Percentiles rank a stretch among this genome's conserved stretches.
Conservation (phyloP, 2,329 filamentous ascomycete genomes). For the Cladophialophora chaetospira region DNA sequence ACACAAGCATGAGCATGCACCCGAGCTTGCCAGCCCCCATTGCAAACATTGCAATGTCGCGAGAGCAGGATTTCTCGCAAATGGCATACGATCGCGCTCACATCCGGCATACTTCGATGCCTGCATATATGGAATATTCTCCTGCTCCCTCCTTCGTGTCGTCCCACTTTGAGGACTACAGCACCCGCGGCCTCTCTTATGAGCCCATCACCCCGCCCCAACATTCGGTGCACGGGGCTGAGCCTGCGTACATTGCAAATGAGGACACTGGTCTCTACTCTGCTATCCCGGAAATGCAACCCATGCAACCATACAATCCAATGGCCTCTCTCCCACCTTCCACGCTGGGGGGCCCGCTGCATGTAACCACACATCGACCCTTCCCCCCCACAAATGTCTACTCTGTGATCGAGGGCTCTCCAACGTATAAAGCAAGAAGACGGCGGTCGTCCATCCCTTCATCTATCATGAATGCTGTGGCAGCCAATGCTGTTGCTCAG, state of each 20-base stretch:
- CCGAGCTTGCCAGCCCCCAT: conserved; percentile 67
- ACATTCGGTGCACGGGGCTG: conserved; percentile 75
- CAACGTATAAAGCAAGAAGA: conserved; percentile 96
- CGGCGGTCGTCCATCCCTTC: conserved; percentile 90
- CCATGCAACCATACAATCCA: conserved; percentile 75
- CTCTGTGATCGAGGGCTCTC: conserved; percentile 95
- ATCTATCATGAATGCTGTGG: conserved; percentile 70
- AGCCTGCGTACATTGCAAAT: conserved; percentile 96
- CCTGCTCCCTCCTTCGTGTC: conserved; percentile 97
- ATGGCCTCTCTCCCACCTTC: conserved; percentile 90
- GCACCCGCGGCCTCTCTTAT: conserved; percentile 91
- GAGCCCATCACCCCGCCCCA: conserved; percentile 96
- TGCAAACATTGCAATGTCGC: conserved; percentile 73
- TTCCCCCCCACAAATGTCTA: conserved; percentile 80
- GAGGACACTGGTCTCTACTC: conserved; percentile 97
- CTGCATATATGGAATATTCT: conserved; percentile 96
- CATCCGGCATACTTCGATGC: conserved; percentile 97
- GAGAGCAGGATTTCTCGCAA: conserved; percentile 79
- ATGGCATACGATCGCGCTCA: conserved; percentile 88
- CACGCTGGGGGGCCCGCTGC: conserved; percentile 72
- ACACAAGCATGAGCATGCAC: conserved; percentile 70
- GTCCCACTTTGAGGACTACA: conserved; percentile 98
- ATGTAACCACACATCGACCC: conserved; percentile 67
- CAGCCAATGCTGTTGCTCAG: conserved; percentile 55
- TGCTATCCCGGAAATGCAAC: conserved; percentile 84